Evolutionary conservation across 2,329 filamentous ascomycete genomes (phyloP).

Genomic region (Epicoccum sorghinum): DNA sequence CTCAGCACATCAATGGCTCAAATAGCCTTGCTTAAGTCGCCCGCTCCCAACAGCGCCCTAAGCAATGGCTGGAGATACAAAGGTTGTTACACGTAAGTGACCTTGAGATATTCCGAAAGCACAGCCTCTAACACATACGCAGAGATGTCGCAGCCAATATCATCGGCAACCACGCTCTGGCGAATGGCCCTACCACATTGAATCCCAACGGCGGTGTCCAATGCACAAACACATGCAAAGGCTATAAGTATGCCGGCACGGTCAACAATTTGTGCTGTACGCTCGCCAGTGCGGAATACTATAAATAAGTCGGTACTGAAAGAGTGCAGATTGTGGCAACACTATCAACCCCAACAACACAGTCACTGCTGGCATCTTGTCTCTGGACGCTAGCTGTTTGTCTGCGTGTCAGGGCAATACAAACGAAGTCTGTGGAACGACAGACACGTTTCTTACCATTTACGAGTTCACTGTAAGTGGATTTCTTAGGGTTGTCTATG

Average conservation of each 20-base stretch:
- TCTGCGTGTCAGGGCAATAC: background rate
- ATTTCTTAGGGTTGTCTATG: constrained; percentile 15
- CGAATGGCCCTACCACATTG: background rate
- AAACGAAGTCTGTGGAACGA: constrained; percentile 8
- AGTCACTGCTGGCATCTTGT: background rate
- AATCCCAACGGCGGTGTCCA: constrained; percentile 9
- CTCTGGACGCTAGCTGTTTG: background rate
- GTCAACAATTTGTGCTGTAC: constrained; percentile 26
- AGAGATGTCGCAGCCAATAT: background rate
- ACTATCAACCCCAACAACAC: constrained; percentile 5
- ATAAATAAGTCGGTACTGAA: background rate
- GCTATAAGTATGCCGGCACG: constrained; percentile 19
- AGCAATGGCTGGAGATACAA: constrained; percentile 21
- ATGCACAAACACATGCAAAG: constrained; percentile 15
- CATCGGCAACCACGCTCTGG: constrained; percentile 10
- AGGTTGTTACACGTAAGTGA: constrained; percentile 24
- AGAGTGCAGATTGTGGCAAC: constrained; percentile 1
- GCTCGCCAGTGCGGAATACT: background rate
- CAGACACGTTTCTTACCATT: constrained; percentile 8
- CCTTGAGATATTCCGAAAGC: background rate
- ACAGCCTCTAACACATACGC: background rate
- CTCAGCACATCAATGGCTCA: constrained; percentile 11
- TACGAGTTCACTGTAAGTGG: constrained; percentile 22
- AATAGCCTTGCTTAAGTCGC: background rate
- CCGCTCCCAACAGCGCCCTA: constrained; percentile 7